Base-by-base conservation (phyloP, 2,329 filamentous ascomycete species). In the Monascus ruber region DNA sequence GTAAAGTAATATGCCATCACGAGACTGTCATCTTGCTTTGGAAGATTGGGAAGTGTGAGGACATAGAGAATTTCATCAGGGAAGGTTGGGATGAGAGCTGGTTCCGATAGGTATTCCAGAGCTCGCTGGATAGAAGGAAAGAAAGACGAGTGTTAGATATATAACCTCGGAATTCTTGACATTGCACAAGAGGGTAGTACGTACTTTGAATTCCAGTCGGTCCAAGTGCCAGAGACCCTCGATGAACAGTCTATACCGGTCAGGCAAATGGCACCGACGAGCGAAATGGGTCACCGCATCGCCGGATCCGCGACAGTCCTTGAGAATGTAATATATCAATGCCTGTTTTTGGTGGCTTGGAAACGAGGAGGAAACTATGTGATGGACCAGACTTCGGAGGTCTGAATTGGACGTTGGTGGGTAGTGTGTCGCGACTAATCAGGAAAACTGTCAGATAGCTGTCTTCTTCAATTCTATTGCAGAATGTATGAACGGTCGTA, bases 151-250 rank as follows among this genome's bases (percentile, higher is more conserved):
- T 25, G 24, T 11, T 24, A 11, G 24, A 31, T 26, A 35, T 11
- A 28, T 9, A 28, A 37, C 9, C 34, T 25, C 33, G 4, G 6
- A 34, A 29, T 28, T 11, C 17, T 25, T 25, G 26, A 9, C 29
- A 11, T 11, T 31, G 8, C 11, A 3, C 17, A 17, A 17, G 17
- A 36, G 6, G 24, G 29, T 33, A 43, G 29, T 33, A 43, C 62
- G 5, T 53, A 82, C 78, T 47, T 72, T 66, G 53, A 85, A 87
- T 41, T 85, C 71, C 34, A 78, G 67, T 33, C 76, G 74, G 55
- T 94, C 86, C 58, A 94, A 69, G 51, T 83, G 71, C 84, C 85
- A 93, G 6, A 93, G 65, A 0, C 86, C 86, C 50, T 83, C 79
- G 64, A 91, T 85, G 51, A 88, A 84, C 34, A 84, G 77, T 60